Conservation (phyloP, 768 basidiomycete species). For the Mycena galericulata region DNA sequence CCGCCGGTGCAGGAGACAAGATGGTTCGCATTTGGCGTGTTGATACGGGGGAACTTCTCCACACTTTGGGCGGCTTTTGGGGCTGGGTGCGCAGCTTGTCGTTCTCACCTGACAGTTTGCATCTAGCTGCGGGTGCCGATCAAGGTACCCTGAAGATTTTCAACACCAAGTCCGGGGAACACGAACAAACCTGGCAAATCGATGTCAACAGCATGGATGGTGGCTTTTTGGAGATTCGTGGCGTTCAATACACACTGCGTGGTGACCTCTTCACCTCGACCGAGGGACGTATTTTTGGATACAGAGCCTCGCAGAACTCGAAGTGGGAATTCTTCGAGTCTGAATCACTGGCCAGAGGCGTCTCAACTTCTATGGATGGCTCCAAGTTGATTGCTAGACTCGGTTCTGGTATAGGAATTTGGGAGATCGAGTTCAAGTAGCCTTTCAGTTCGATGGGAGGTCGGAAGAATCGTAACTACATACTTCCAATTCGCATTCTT, state of each 20-base stretch:
- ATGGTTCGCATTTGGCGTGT: conserved; percentile 35
- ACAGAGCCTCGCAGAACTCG: neutral
- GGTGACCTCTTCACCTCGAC: conserved; percentile 21
- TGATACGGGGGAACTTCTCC: conserved; percentile 30
- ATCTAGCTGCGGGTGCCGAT: conserved; percentile 23
- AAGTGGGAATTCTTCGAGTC: conserved; percentile 10
- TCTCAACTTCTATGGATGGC: neutral
- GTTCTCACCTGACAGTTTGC: conserved; percentile 25
- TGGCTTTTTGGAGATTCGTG: neutral
- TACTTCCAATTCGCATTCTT: no score
- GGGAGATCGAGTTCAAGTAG: conserved; percentile 15
- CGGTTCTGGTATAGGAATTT: neutral
- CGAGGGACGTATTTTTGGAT: conserved; percentile 19
- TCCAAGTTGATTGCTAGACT: neutral
- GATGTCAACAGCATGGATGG: neutral
- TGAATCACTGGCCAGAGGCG: neutral
- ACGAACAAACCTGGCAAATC: conserved; percentile 26
- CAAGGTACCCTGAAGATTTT: conserved; percentile 18
- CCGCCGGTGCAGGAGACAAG: conserved; percentile 32
- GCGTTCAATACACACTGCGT: conserved; percentile 12
- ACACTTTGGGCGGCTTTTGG: conserved; percentile 24
- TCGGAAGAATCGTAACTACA: no score
- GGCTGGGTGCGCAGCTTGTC: conserved; percentile 27
- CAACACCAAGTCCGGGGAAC: conserved; percentile 22
- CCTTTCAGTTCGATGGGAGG: no score